Evolutionary conservation across 306 rosid genomes (phyloP).

Genomic region (Potentilla sterilis): DNA sequence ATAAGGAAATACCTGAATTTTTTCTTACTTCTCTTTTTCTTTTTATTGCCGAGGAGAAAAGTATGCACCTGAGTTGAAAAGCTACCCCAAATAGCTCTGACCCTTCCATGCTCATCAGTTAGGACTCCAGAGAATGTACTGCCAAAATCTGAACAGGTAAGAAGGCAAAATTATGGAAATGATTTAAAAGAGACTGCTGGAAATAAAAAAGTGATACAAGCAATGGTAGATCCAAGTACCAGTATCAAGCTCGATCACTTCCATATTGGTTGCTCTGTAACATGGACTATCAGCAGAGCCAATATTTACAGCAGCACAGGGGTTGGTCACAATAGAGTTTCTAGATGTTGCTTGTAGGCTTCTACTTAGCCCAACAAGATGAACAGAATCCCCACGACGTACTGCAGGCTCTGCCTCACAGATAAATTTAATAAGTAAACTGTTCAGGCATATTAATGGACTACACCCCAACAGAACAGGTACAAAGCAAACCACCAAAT

Average conservation of each 20-base stretch:
- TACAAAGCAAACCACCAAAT: not conserved
- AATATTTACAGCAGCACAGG: conserved; percentile 89
- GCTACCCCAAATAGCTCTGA: conserved; percentile 98
- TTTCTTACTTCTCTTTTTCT: conserved; percentile 2
- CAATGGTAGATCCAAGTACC: conserved; percentile 42
- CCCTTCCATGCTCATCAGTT: conserved; percentile 89
- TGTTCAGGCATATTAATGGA: not conserved
- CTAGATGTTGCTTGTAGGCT: conserved; percentile 99
- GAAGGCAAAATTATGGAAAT: conserved; percentile 18
- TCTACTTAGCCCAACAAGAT: conserved; percentile 93
- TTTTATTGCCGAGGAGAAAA: conserved; percentile 1
- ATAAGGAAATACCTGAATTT: conserved; percentile 5
- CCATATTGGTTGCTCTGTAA: conserved; percentile 94
- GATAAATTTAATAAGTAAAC: conserved; percentile 5
- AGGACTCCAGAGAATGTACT: conserved; percentile 90
- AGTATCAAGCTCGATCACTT: conserved; percentile 96
- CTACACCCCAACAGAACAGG: not conserved
- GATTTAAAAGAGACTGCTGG: conserved; percentile 13
- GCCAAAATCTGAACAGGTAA: conserved; percentile 72
- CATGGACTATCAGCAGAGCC: conserved; percentile 91
- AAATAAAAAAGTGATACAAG: conserved; percentile 10
- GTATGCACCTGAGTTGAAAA: conserved; percentile 89
- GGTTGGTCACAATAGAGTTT: conserved; percentile 91
- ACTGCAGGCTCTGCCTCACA: conserved; percentile 73
- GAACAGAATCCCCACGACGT: conserved; percentile 88